Evolutionary conservation across 2,329 filamentous ascomycete genomes (phyloP).

Genomic region (Botrytis fragariae): DNA sequence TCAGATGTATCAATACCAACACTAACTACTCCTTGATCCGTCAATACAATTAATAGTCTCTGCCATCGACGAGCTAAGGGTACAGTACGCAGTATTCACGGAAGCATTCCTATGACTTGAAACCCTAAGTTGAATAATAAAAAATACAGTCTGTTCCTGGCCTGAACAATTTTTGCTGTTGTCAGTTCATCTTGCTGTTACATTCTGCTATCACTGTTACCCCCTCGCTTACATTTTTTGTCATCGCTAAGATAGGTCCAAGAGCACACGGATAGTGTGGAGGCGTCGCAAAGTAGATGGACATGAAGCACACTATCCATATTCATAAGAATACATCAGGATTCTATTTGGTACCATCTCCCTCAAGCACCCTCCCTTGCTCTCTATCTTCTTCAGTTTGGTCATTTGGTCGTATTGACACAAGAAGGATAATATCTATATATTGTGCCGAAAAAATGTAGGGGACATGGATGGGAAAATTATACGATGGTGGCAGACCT

Average conservation of each 20-base stretch:
- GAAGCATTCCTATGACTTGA: neutral
- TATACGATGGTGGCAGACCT: too few relatives aligned
- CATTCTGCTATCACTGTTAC: neutral
- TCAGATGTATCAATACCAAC: neutral
- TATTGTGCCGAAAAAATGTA: too few relatives aligned
- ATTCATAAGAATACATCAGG: accelerated
- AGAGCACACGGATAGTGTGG: neutral
- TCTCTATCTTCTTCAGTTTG: too few relatives aligned
- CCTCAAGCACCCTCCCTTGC: too few relatives aligned
- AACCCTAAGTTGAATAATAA: neutral
- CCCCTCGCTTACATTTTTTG: neutral
- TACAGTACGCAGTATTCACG: neutral
- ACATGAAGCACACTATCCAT: neutral
- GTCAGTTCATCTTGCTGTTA: neutral
- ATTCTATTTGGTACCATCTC: neutral
- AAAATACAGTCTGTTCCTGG: neutral
- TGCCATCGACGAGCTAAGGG: neutral
- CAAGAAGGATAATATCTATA: too few relatives aligned
- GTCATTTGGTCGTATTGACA: too few relatives aligned
- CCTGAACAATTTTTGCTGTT: too few relatives aligned
- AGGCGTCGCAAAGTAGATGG: neutral
- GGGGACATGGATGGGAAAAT: too few relatives aligned
- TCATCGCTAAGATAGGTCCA: neutral
- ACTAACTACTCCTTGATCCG: neutral
- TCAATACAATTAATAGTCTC: neutral